These are phyloP conservation scores for Fusarium drepaniforme DNA, from an alignment of 2,329 filamentous ascomycete genomes.

Conservation along the genomic window DNA sequence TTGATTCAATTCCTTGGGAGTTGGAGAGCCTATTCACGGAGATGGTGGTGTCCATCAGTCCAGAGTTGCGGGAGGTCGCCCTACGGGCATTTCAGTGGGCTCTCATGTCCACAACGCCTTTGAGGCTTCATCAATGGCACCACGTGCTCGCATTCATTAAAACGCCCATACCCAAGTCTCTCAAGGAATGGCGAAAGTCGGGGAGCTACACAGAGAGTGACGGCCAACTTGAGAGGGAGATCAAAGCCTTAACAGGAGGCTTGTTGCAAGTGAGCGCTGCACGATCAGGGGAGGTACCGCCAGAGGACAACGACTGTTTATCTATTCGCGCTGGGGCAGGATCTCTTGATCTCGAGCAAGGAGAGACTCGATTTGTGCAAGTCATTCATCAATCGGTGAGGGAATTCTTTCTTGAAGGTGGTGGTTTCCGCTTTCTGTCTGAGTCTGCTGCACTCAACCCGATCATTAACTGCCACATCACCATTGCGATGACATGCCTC, in stretches of 20 bases:
- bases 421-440: background rate
- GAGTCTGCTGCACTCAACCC: fast-evolving
- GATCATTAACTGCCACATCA: slow-evolving; percentile 1
- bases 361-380: slow-evolving; percentile 14
- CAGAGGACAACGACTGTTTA: background rate
- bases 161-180: background rate
- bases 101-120: background rate
- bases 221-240: slow-evolving; percentile 19
- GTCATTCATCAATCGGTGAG: slow-evolving; percentile 27
- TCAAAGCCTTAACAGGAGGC: slow-evolving; percentile 13
- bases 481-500: slow-evolving; percentile 16
- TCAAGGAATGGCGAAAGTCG: slow-evolving; percentile 9
- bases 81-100: slow-evolving; percentile 26
- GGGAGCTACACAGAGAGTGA: slow-evolving; percentile 7
- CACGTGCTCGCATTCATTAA: slow-evolving; percentile 27
- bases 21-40: background rate
- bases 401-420: slow-evolving; percentile 4
- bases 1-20: background rate
- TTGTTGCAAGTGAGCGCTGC: slow-evolving; percentile 12
- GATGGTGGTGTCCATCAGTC: background rate
- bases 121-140: slow-evolving; percentile 31
- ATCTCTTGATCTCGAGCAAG: slow-evolving; percentile 20
- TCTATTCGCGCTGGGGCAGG: slow-evolving; percentile 22
- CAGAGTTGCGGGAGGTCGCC: background rate
- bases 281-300: background rate